These are phyloP conservation scores for Pascua guehoae DNA, from an alignment of 1,284 basidiomycete genomes.

Conservation along the genomic window DNA sequence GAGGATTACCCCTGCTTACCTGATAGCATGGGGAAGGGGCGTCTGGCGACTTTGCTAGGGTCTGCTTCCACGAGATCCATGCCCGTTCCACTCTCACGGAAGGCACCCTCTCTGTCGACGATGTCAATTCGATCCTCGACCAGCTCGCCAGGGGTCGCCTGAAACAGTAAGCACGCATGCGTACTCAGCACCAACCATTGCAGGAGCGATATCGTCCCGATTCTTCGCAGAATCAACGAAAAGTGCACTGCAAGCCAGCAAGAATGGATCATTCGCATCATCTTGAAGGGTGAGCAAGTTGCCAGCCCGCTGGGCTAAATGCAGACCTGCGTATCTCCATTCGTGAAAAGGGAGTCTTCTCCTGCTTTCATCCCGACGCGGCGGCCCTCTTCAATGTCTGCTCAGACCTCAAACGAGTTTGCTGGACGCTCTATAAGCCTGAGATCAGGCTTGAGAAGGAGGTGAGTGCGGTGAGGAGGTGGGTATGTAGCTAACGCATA, in stretches of 20 bases:
- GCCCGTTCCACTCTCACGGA: constrained; percentile 78
- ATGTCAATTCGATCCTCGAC: constrained; percentile 74
- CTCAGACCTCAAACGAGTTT: constrained; percentile 86
- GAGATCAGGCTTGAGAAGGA: constrained; percentile 44
- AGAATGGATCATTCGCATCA: constrained; percentile 86
- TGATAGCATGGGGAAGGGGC: constrained; percentile 10
- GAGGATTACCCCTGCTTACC: too few relatives aligned
- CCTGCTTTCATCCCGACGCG: constrained; percentile 84
- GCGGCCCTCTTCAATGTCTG: constrained; percentile 88
- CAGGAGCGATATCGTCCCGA: constrained; percentile 69
- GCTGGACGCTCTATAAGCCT: constrained; percentile 55
- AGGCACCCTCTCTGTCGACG: constrained; percentile 69
- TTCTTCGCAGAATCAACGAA: constrained; percentile 72
- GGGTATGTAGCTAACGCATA: constrained; percentile 36
- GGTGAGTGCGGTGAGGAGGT: constrained; percentile 53
- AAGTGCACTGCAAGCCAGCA: constrained; percentile 76
- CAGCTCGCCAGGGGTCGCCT: constrained; percentile 53
- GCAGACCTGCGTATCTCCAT: constrained; percentile 52
- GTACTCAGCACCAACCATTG: background rate
- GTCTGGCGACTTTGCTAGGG: constrained; percentile 78
- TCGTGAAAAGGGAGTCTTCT: constrained; percentile 75
- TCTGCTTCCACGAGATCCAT: constrained; percentile 76
- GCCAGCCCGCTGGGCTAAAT: background rate
- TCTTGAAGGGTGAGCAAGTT: constrained; percentile 66
- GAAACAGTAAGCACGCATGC: constrained; percentile 26